Conservation (phyloP, 2,329 filamentous ascomycete species). For the Lasiodiplodia theobromae region DNA sequence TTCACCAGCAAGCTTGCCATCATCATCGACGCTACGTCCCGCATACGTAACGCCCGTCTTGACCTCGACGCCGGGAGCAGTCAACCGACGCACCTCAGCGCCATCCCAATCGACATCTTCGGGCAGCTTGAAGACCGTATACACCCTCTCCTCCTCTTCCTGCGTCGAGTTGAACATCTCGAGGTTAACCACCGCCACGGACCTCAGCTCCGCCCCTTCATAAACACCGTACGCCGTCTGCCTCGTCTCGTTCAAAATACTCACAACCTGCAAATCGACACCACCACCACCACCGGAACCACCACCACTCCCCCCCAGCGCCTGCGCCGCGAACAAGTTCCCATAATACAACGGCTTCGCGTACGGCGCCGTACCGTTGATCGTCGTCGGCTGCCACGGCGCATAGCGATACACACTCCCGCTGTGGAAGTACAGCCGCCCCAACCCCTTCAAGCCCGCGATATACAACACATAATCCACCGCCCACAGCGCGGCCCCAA, state of each 20-base stretch:
- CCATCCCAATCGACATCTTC: constrained; percentile 5
- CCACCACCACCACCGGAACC: no score
- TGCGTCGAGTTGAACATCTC: constrained; percentile 11
- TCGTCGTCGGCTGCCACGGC: not conserved
- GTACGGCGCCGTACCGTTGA: not conserved
- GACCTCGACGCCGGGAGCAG: not conserved
- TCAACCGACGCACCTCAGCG: not conserved
- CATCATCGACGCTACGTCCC: not conserved
- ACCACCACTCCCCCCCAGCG: not conserved
- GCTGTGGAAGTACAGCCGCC: constrained; percentile 55
- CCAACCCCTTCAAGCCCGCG: not conserved
- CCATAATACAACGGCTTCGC: constrained; percentile 11
- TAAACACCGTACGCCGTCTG: constrained; percentile 2
- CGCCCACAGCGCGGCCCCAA: constrained; percentile 59
- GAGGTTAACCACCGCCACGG: not conserved
- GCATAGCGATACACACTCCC: constrained; percentile 47
- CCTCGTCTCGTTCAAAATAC: not conserved
- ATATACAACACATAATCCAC: constrained; percentile 49
- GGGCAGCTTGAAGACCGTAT: not conserved
- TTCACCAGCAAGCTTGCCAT: constrained; percentile 3
- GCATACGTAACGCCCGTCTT: not conserved
- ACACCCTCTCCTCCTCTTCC: not conserved
- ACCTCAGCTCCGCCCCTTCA: not conserved
- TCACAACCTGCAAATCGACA: not conserved
- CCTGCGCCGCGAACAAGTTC: constrained; percentile 17